These are phyloP conservation scores for Phytophthora pinifolia DNA, from an alignment of 352 stramenopile species.

Conservation along the genomic window DNA sequence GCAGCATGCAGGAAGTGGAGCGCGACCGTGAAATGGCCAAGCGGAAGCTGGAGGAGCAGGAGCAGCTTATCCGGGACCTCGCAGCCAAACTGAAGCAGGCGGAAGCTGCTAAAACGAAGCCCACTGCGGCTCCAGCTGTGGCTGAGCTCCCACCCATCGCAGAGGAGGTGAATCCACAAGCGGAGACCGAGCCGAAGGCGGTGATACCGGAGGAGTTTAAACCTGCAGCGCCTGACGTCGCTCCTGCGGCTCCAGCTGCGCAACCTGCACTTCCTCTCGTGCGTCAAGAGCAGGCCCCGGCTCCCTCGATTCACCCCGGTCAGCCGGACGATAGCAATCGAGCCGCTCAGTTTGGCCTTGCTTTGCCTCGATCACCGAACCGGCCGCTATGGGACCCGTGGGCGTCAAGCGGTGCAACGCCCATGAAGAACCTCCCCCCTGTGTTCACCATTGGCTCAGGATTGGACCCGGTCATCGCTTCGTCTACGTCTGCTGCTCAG, in stretches of 20 bases:
- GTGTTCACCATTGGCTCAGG: slow-evolving; percentile 35
- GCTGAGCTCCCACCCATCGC: slow-evolving; percentile 29
- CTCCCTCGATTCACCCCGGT: slow-evolving; percentile 1
- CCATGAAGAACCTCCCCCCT: slow-evolving; percentile 38
- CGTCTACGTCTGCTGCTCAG: slow-evolving; percentile 14
- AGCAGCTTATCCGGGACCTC: slow-evolving; percentile 43
- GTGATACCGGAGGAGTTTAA: not conserved
- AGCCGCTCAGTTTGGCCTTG: slow-evolving; percentile 20
- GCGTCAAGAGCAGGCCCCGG: slow-evolving; percentile 3
- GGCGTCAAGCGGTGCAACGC: slow-evolving; percentile 36
- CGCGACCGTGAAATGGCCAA: slow-evolving; percentile 34
- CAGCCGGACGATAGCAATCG: slow-evolving; percentile 13
- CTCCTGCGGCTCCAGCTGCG: not conserved
- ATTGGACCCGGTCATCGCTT: slow-evolving; percentile 26
- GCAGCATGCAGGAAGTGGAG: slow-evolving; percentile 42
- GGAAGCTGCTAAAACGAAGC: slow-evolving; percentile 19
- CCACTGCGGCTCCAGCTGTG: slow-evolving; percentile 2
- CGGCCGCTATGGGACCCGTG: slow-evolving; percentile 48
- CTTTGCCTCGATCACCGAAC: slow-evolving; percentile 34
- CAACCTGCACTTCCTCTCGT: not conserved
- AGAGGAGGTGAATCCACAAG: slow-evolving; percentile 23
- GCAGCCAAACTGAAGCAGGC: slow-evolving; percentile 37
- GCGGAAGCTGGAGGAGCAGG: slow-evolving; percentile 42
- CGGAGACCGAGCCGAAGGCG: not conserved
- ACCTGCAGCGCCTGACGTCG: not conserved